Conservation (phyloP, 495 filamentous ascomycete genomes). For the Achaetomiella virescens region DNA sequence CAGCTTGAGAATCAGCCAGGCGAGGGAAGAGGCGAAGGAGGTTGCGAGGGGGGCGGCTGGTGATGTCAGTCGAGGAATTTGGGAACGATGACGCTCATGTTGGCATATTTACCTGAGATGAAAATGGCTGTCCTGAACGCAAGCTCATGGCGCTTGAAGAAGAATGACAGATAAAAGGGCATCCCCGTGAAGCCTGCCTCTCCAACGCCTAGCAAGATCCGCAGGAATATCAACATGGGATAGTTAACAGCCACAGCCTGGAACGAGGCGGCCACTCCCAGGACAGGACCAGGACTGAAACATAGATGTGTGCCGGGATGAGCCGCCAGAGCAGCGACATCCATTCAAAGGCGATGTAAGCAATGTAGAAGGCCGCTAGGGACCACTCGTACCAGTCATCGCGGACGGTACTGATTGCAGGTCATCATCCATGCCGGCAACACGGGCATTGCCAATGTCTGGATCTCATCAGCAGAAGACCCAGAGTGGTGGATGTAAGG, state of each 20-base stretch:
- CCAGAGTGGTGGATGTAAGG: not conserved
- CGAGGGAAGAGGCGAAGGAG: slow-evolving; percentile 75
- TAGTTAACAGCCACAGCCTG: slow-evolving; percentile 67
- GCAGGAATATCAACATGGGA: slow-evolving; percentile 59
- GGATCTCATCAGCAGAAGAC: not conserved
- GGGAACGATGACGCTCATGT: slow-evolving; percentile 44
- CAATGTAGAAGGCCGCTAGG: slow-evolving; percentile 69
- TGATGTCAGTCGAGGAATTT: slow-evolving; percentile 41
- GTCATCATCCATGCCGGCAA: slow-evolving; percentile 66
- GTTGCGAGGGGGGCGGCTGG: slow-evolving; percentile 73
- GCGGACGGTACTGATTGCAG: slow-evolving; percentile 52
- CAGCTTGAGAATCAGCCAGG: slow-evolving; percentile 72
- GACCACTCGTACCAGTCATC: slow-evolving; percentile 76
- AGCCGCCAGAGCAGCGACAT: slow-evolving; percentile 70
- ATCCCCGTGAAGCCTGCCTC: slow-evolving; percentile 75
- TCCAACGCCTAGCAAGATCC: slow-evolving; percentile 62
- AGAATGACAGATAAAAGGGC: slow-evolving; percentile 77
- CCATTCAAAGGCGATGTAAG: slow-evolving; percentile 64
- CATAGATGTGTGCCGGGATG: slow-evolving; percentile 55
- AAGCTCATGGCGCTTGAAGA: slow-evolving; percentile 76
- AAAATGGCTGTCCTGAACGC: slow-evolving; percentile 79
- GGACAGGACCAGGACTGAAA: slow-evolving; percentile 56
- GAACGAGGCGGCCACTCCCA: slow-evolving; percentile 65
- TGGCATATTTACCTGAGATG: slow-evolving; percentile 50
- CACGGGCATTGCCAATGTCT: slow-evolving; percentile 77